phyloP scores from a whole-genome alignment of 768 basidiomycete genomes.

The Termitomyces sp. region DNA sequence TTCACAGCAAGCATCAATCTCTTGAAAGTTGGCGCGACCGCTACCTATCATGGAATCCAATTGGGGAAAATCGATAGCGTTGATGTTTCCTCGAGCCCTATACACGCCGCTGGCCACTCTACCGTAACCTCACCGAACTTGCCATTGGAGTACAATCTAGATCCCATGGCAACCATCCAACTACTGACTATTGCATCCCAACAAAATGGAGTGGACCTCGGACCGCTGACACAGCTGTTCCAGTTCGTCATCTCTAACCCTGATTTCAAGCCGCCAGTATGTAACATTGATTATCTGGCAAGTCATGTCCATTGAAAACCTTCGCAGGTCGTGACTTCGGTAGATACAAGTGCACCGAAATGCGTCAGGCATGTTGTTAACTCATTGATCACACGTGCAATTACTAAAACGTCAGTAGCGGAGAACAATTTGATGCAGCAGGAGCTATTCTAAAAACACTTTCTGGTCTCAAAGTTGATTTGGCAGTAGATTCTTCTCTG shows the following conservation, averaged over 20 bases:
- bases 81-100: slow-evolving; percentile 50
- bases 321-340: slow-evolving; percentile 44
- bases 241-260: slow-evolving; percentile 48
- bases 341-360: slow-evolving; percentile 46
- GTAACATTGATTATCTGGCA: slow-evolving; percentile 11
- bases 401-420: slow-evolving; percentile 31
- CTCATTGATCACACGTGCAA: background rate
- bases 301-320: background rate
- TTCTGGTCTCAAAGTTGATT: slow-evolving; percentile 51
- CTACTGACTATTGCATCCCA: slow-evolving; percentile 46
- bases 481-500: slow-evolving; percentile 47
- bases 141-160: slow-evolving; percentile 59
- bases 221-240: slow-evolving; percentile 51
- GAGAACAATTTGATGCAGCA: slow-evolving; percentile 56
- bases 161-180: slow-evolving; percentile 56
- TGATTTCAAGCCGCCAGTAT: slow-evolving; percentile 44
- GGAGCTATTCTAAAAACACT: slow-evolving; percentile 61
- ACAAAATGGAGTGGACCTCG: slow-evolving; percentile 54
- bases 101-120: slow-evolving; percentile 54
- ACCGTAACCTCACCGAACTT: slow-evolving; percentile 51
- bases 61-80: slow-evolving; percentile 55
- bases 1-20: slow-evolving; percentile 72
- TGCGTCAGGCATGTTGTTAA: slow-evolving; percentile 46
- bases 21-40: slow-evolving; percentile 46
- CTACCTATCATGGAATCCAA: slow-evolving; percentile 47